phyloP scores from a whole-genome alignment of 164 flowering plant genomes.

The Amborella trichopoda region DNA sequence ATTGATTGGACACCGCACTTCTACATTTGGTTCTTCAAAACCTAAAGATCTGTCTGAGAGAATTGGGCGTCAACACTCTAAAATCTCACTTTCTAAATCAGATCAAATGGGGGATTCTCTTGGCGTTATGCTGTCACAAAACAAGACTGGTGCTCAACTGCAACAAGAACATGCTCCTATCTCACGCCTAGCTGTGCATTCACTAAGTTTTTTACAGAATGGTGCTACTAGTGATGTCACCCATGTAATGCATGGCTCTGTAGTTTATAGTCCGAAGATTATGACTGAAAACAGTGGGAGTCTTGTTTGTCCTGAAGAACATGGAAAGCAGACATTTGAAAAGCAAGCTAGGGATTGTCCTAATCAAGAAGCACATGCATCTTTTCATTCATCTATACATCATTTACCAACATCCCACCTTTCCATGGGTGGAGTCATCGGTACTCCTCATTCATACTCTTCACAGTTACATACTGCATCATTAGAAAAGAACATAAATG shows the following conservation, averaged over 20 bases:
- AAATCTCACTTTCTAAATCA: neutral
- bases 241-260: too few relatives aligned
- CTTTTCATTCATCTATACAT: constrained; percentile 13
- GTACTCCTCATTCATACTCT: constrained; percentile 15
- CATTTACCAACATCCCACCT: constrained; percentile 6
- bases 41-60: neutral
- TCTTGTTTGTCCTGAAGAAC: constrained; percentile 5
- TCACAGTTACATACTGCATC: constrained; percentile 9
- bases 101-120: constrained; percentile 1
- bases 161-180: too few relatives aligned
- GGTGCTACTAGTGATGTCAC: too few relatives aligned
- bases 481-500: constrained; percentile 7
- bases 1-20: too few relatives aligned
- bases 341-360: constrained; percentile 2
- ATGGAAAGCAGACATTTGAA: constrained; percentile 1
- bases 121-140: constrained; percentile 16
- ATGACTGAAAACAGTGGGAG: constrained; percentile 10
- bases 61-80: neutral
- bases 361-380: neutral
- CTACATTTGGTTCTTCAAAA: neutral
- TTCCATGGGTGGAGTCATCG: constrained; percentile 4
- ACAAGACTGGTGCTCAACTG: too few relatives aligned
- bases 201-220: too few relatives aligned
- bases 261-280: constrained; percentile 24
- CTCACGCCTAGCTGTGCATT: too few relatives aligned